Evolutionary conservation across 257 asterid species (phyloP).

Genomic region (Salvia miltiorrhiza): DNA sequence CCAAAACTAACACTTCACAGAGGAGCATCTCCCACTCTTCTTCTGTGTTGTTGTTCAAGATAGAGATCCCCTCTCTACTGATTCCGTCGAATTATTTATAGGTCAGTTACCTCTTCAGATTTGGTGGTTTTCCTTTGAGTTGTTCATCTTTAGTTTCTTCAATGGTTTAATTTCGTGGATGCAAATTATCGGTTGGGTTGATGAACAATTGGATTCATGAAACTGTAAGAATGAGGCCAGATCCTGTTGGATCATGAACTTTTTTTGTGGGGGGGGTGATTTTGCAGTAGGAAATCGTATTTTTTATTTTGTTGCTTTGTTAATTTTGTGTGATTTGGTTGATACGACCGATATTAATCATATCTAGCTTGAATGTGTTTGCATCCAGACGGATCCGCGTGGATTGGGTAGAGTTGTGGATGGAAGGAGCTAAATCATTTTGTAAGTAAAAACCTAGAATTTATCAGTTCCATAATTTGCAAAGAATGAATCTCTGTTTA

Average conservation of each 20-base stretch:
- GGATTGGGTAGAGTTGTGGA: conserved; percentile 9
- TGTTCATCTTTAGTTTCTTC: neutral
- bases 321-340: neutral
- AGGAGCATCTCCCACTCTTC: conserved; percentile 8
- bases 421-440: conserved; percentile 16
- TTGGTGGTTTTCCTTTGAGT: neutral
- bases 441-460: conserved; percentile 1
- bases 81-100: neutral
- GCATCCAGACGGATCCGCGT: conserved; percentile 17
- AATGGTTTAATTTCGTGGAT: neutral
- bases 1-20: conserved; percentile 8
- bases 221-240: conserved; percentile 2
- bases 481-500: conserved; percentile 1
- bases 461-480: neutral
- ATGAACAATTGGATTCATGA: neutral
- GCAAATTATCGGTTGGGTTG: neutral
- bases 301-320: neutral
- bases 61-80: neutral
- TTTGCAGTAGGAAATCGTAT: neutral
- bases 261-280: neutral
- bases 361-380: neutral
- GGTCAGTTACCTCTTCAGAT: conserved; percentile 13
- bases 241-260: conserved; percentile 14
- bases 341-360: neutral
- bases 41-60: conserved; percentile 13